Evolutionary conservation across 2,329 filamentous ascomycete species (phyloP).

Genomic region (Volutella citrinella): DNA sequence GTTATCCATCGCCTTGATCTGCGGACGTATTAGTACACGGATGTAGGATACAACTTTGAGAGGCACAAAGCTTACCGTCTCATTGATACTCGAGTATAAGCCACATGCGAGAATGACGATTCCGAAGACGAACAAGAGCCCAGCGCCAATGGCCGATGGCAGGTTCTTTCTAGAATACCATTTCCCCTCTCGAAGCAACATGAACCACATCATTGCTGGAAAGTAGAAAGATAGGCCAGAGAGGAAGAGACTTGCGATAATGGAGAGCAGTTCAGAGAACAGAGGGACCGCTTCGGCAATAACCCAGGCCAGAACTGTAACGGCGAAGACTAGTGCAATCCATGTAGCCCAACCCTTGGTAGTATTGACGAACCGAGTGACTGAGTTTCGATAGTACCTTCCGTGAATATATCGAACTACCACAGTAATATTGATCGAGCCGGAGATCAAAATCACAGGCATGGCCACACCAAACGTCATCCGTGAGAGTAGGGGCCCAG

Average conservation of each 20-base stretch:
- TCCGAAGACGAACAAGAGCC: not conserved
- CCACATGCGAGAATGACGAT: slow-evolving; percentile 1
- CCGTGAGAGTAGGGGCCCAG: slow-evolving; percentile 52
- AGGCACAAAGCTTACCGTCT: too few species aligned
- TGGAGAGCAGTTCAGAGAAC: slow-evolving; percentile 23
- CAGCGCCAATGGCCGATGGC: not conserved
- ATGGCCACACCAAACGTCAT: slow-evolving; percentile 60
- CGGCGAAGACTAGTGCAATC: slow-evolving; percentile 50
- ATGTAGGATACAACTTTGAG: too few species aligned
- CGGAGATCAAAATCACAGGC: too few species aligned
- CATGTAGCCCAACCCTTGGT: slow-evolving; percentile 45
- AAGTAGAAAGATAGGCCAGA: slow-evolving; percentile 36
- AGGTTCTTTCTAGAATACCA: slow-evolving; percentile 3
- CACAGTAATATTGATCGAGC: slow-evolving; percentile 55
- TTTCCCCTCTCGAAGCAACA: slow-evolving; percentile 25
- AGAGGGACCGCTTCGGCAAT: slow-evolving; percentile 66
- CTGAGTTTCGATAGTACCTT: slow-evolving; percentile 30
- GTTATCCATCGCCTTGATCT: too few species aligned
- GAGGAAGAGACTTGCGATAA: slow-evolving; percentile 44
- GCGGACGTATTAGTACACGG: too few species aligned
- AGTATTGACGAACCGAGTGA: slow-evolving; percentile 37
- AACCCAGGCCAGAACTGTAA: slow-evolving; percentile 64
- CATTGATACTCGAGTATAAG: slow-evolving; percentile 3
- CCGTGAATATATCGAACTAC: slow-evolving; percentile 36
- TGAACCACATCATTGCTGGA: slow-evolving; percentile 36